Percentiles rank a stretch among this genome's conserved stretches.
These are phyloP conservation scores for Acanthamoeba healyi DNA, from an alignment of 208 protist species.

Conservation along the genomic window DNA sequence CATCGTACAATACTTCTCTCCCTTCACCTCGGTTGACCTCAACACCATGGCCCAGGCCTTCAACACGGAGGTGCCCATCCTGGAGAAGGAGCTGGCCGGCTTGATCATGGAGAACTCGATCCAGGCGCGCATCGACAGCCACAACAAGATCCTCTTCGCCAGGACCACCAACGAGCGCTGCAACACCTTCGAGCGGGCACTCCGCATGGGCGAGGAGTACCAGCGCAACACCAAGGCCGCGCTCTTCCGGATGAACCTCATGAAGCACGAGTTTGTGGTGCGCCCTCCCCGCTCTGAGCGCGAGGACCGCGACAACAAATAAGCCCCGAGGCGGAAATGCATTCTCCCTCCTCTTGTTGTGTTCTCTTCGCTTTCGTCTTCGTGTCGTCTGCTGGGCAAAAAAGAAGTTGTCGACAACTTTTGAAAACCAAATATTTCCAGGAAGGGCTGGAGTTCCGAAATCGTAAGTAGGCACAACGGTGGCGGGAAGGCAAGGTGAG, in stretches of 20 bases:
- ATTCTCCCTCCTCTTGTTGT: too few species aligned
- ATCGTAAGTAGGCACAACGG: background rate
- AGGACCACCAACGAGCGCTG: constrained; percentile 84
- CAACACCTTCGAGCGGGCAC: constrained; percentile 85
- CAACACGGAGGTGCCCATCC: constrained; percentile 80
- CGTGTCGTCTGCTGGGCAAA: too few species aligned
- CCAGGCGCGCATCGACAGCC: constrained; percentile 91
- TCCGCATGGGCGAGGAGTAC: constrained; percentile 87
- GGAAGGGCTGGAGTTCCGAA: background rate
- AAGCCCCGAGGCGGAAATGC: too few species aligned
- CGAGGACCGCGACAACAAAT: background rate
- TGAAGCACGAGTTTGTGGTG: constrained; percentile 80
- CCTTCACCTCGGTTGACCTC: constrained; percentile 90
- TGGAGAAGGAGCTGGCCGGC: constrained; percentile 89
- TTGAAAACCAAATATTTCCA: constrained; percentile 48
- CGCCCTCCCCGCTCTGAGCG: constrained; percentile 15
- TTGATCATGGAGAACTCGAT: constrained; percentile 90
- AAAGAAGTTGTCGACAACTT: too few species aligned
- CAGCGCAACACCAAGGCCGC: constrained; percentile 75
- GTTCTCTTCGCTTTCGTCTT: background rate
- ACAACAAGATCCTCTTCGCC: constrained; percentile 89
- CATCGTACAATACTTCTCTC: constrained; percentile 89
- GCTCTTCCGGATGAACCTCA: constrained; percentile 86
- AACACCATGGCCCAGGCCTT: constrained; percentile 90
- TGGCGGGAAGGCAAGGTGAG: background rate